Evolutionary conservation across 139 green algal genomes (phyloP), one percentile per base, ranked within the genome.

Genomic region (Ettlia oleoabundans): DNA sequence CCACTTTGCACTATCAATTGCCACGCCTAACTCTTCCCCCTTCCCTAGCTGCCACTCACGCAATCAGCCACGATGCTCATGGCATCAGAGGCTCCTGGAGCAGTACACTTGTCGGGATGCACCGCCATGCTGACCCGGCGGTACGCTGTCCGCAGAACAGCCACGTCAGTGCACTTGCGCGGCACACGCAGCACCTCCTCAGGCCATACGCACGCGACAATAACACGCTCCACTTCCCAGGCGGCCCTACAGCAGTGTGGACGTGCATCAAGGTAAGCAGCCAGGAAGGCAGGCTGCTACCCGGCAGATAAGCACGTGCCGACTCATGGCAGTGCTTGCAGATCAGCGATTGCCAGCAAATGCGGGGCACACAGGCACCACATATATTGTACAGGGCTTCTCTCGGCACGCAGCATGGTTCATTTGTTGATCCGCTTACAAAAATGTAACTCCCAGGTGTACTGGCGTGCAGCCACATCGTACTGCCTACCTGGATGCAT

Each of bases 151-250:
- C 61, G 81, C 10, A 86, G 75, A 37, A 47, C 28, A 0, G 65
- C 65, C 2, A 40, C 22, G 32, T 86, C 81, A 51, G 4, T 15
- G 64, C 66, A 62, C 30, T 55, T 53, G 28, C 75, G 74, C 6
- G 74, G 52, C 47, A 86, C 81, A 1, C 81, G 81, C 52, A 86
- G 75, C 75, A 86, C 81, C 65, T 86, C 75, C 61, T 86, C 69
- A 2, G 81, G 81, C 65, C 64, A 80, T 22, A 42, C 40, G 71
- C 81, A 86, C 4, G 55, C 81, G 64, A 78, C 41, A 33, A 86
- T 80, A 52, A 86, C 72, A 10, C 81, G 72, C 61, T 81, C 81
- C 38, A 86, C 81, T 40, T 82, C 71, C 81, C 81, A 85, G 26
- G 47, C 47, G 4, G 41, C 42, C 37, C 71, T 78, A 51, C 71